Conservation (phyloP, 352 stramenopile genomes). For the Stramenopiles sp. region DNA sequence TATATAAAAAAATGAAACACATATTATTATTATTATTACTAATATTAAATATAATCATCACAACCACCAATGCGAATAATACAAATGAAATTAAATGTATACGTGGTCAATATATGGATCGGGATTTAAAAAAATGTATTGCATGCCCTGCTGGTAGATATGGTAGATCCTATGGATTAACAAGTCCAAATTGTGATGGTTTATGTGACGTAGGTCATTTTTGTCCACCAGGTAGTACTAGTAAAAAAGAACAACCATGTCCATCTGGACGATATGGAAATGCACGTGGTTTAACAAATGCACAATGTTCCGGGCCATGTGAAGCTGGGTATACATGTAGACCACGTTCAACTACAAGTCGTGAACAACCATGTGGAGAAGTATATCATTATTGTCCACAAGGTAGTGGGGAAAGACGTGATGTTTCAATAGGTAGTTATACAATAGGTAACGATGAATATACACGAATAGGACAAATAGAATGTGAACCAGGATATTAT, state of each 20-base stretch:
- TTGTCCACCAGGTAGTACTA: slow-evolving; percentile 5
- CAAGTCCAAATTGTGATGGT: not conserved
- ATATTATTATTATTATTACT: too few relatives aligned
- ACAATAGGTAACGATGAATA: not conserved
- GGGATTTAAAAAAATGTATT: too few relatives aligned
- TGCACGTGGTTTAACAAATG: not conserved
- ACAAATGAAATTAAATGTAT: too few relatives aligned
- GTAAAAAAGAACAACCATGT: slow-evolving; percentile 9
- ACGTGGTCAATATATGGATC: too few relatives aligned
- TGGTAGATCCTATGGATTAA: not conserved
- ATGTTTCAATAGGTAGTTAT: slow-evolving; percentile 7
- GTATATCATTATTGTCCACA: slow-evolving; percentile 13
- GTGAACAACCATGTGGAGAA: not conserved
- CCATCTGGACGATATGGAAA: slow-evolving; percentile 13
- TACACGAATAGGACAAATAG: not conserved
- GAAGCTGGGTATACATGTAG: slow-evolving; percentile 15
- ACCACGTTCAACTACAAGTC: not conserved
- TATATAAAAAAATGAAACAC: too few relatives aligned
- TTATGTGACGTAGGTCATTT: slow-evolving; percentile 3
- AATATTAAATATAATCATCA: too few relatives aligned
- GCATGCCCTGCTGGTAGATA: not conserved
- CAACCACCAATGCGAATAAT: too few relatives aligned
- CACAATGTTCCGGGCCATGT: slow-evolving; percentile 9
- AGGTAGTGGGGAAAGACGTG: slow-evolving; percentile 7
- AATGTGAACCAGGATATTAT: slow-evolving; percentile 6